phyloP scores from a whole-genome alignment of 768 basidiomycete species.

The Neoboletus subvelutipes region DNA sequence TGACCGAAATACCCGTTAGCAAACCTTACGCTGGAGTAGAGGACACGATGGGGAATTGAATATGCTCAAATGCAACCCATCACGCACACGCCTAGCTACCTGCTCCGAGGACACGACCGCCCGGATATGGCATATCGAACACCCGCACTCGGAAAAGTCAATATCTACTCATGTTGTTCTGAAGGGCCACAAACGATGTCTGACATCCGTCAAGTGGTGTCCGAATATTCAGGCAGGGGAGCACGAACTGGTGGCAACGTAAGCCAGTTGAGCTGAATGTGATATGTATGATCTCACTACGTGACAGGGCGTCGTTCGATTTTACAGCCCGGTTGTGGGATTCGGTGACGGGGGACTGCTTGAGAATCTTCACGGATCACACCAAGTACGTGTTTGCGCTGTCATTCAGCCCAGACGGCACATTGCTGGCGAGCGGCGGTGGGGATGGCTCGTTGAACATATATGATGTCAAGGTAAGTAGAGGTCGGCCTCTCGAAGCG shows the following conservation, averaged over 20 bases:
- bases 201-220: constrained; percentile 72
- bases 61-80: constrained; percentile 67
- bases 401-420: constrained; percentile 72
- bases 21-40: constrained; percentile 35
- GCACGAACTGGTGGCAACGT: constrained; percentile 74
- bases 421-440: constrained; percentile 71
- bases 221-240: constrained; percentile 46
- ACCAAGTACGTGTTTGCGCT: constrained; percentile 70
- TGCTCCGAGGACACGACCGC: constrained; percentile 82
- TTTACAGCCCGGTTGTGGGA: constrained; percentile 82
- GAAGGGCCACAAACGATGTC: constrained; percentile 62
- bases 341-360: constrained; percentile 70
- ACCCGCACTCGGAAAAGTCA: constrained; percentile 34
- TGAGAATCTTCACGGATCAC: constrained; percentile 71
- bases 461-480: constrained; percentile 66
- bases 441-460: constrained; percentile 77
- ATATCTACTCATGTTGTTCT: constrained; percentile 38
- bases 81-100: constrained; percentile 68
- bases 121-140: constrained; percentile 70
- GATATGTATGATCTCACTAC: constrained; percentile 2
- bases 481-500: constrained; percentile 16
- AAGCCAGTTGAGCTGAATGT: constrained; percentile 27
- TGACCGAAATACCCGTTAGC: neutral
- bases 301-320: constrained; percentile 73
- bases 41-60: constrained; percentile 80